Evolutionary conservation across 2,329 filamentous ascomycete species (phyloP), one percentile per base, ranked within the genome.

Genomic region (Fusarium longipes): DNA sequence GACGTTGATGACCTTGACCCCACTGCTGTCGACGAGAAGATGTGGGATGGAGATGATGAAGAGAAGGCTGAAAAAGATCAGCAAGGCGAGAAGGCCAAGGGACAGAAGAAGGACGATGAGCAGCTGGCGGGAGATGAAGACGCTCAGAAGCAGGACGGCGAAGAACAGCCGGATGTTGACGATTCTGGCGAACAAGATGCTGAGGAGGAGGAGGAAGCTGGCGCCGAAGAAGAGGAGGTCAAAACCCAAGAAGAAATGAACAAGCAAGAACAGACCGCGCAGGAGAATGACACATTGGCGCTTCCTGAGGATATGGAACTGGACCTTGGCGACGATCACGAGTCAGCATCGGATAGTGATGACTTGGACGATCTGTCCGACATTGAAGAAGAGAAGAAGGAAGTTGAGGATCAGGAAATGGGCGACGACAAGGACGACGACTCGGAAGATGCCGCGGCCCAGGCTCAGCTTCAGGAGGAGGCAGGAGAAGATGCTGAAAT

Each of bases 11-110:
- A 97, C 73, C 83, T 97, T 39, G 95, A 97, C 71, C 91, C 93
- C 14, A 91, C 89, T 17, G 92, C 95, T 20, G 91, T 98, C 2
- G 96, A 99, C 76, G 96, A 99, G 81, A 99, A 98, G 83, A 93
- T 98, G 87, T 99, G 96, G 96, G 94, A 99, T 78, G 94, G 93
- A 36, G 89, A 90, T 43, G 89, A 91, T 52, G 90, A 93, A 40
- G 86, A 94, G 42, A 89, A 94, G 45, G 89, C 91, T 2, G 91
- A 95, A 45, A 96, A 96, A 70, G 91, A 97, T 42, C 91, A 93
- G 73, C 84, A 93, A 74, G 90, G 88, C 8, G 89, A 93, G 54
- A 85, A 93, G 60, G 82, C 91, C 20, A 89, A 92, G 73, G 90
- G 89, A 0, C 84, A 91, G 64, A 86, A 91, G 74, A 84, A 89